A percentile compares a stretch with the other conserved stretches of the same genome.
phyloP scores from a whole-genome alignment of 495 filamentous ascomycete species.

The Rhizodiscina lignyota region DNA sequence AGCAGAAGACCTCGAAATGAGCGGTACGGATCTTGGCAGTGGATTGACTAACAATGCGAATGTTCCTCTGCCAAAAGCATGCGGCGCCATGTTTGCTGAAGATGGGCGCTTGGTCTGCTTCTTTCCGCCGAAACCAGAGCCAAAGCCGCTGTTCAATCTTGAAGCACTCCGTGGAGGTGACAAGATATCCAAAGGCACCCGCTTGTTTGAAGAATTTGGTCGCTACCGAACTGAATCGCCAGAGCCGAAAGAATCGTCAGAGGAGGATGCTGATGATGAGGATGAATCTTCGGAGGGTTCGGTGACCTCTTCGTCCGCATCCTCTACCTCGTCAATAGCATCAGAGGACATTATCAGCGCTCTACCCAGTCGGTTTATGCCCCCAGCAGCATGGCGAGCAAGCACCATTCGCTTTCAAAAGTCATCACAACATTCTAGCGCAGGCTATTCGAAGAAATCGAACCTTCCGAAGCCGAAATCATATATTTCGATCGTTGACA shows the following conservation, averaged over 20 bases:
- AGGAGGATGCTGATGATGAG: neutral
- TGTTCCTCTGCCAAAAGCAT: constrained; percentile 57
- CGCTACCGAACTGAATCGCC: constrained; percentile 44
- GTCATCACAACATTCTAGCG: constrained; percentile 33
- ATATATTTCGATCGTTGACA: constrained; percentile 51
- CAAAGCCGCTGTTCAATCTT: constrained; percentile 44
- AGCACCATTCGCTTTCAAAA: constrained; percentile 28
- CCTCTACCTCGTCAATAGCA: constrained; percentile 33
- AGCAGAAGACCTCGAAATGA: constrained; percentile 34
- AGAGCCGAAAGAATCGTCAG: constrained; percentile 14
- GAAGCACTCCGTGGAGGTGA: constrained; percentile 44
- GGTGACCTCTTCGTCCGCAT: constrained; percentile 50
- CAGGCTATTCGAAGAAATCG: constrained; percentile 23
- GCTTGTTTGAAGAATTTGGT: constrained; percentile 80
- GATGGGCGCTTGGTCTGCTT: constrained; percentile 74
- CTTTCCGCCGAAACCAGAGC: constrained; percentile 67
- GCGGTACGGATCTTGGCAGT: constrained; percentile 32
- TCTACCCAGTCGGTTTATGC: constrained; percentile 31
- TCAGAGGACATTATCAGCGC: constrained; percentile 39
- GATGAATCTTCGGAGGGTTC: constrained; percentile 42
- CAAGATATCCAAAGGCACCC: constrained; percentile 40
- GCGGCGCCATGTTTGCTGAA: constrained; percentile 61
- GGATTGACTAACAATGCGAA: constrained; percentile 54
- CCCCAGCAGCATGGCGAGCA: constrained; percentile 36
- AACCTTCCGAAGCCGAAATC: constrained; percentile 27